Conservation (phyloP, 257 asterid species). For the Pogostemon cablin region DNA sequence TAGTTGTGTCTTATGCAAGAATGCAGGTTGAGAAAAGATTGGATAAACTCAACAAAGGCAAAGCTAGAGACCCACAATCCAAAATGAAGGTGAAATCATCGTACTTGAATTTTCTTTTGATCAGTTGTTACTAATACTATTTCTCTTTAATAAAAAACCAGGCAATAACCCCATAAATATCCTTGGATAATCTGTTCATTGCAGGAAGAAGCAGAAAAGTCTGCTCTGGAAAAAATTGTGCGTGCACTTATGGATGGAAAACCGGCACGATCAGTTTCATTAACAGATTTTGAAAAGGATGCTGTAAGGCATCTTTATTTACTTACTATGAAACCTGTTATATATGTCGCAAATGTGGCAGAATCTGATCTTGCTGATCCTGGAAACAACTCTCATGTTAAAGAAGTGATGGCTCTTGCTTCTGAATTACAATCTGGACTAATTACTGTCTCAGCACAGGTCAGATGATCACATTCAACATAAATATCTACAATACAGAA, state of each 20-base stretch:
- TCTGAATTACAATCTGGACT: slow-evolving; percentile 82
- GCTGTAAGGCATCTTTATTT: slow-evolving; percentile 86
- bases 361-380: slow-evolving; percentile 94
- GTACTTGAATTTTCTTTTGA: slow-evolving; percentile 23
- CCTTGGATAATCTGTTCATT: slow-evolving; percentile 33
- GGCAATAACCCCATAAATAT: slow-evolving; percentile 18
- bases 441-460: slow-evolving; percentile 97
- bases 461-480: slow-evolving; percentile 39
- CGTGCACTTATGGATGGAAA: slow-evolving; percentile 86
- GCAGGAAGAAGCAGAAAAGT: slow-evolving; percentile 97
- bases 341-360: slow-evolving; percentile 93
- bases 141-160: slow-evolving; percentile 1
- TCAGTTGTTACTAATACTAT: slow-evolving; percentile 14
- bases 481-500: slow-evolving; percentile 14
- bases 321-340: slow-evolving; percentile 95
- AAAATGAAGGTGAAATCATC: slow-evolving; percentile 64
- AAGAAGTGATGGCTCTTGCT: slow-evolving; percentile 76
- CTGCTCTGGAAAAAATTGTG: slow-evolving; percentile 78
- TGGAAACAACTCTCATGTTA: slow-evolving; percentile 67
- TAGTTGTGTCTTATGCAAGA: slow-evolving; percentile 54
- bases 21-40: slow-evolving; percentile 96
- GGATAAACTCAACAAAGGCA: slow-evolving; percentile 91
- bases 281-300: slow-evolving; percentile 75
- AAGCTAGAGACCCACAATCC: slow-evolving; percentile 77
- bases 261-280: slow-evolving; percentile 90